Conservation (phyloP, 768 basidiomycete species). For the Strobilomyces echinocephalus region DNA sequence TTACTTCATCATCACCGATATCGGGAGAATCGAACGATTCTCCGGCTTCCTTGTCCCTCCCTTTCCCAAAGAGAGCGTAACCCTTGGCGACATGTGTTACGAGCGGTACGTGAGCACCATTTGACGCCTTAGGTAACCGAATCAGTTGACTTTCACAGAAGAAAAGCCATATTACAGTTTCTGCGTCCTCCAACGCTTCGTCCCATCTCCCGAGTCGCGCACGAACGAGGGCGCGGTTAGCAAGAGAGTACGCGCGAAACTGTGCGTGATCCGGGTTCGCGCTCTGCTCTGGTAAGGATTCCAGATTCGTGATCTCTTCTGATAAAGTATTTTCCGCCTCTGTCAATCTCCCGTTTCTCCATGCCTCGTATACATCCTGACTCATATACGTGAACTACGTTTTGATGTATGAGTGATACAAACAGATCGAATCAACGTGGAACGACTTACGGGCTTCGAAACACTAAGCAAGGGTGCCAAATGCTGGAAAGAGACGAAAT, state of each 20-base stretch:
- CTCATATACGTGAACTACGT: conserved; percentile 5
- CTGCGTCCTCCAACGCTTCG: conserved; percentile 1
- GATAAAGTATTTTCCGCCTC: conserved; percentile 1
- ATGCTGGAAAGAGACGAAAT: neutral
- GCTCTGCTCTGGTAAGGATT: conserved; percentile 3
- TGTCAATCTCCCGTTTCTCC: conserved; percentile 1
- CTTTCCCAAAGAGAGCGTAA: neutral
- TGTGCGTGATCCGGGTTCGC: neutral
- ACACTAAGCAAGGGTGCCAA: neutral
- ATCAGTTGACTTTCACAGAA: neutral
- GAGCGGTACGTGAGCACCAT: neutral
- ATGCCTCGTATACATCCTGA: neutral
- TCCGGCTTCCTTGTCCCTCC: neutral
- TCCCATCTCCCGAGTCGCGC: neutral
- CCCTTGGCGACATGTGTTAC: neutral
- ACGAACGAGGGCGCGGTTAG: conserved; percentile 7
- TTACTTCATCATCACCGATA: neutral
- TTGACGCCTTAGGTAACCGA: neutral
- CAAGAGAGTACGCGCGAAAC: neutral
- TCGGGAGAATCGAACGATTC: neutral
- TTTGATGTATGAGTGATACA: neutral
- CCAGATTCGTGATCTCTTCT: neutral
- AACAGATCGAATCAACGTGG: neutral
- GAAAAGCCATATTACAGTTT: neutral
- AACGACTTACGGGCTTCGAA: conserved; percentile 1